A percentile compares a stretch with the other conserved stretches of the same genome.
These are phyloP conservation scores for Emmonsiellopsis sp. DNA, from an alignment of 2,329 filamentous ascomycete species.

Conservation along the genomic window DNA sequence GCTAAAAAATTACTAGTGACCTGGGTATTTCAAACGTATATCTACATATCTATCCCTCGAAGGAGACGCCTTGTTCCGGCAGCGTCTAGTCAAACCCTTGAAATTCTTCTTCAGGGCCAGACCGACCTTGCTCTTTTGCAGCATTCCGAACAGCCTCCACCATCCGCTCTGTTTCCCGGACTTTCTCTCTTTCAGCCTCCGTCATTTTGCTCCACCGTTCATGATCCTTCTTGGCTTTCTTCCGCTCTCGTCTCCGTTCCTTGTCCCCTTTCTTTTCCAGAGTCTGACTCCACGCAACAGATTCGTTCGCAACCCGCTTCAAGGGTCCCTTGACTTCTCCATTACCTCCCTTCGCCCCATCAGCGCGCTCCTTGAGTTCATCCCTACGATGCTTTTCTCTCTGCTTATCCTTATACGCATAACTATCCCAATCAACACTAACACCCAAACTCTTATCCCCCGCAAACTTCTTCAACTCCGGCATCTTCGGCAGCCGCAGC, in stretches of 20 bases:
- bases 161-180: conserved; percentile 55
- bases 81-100: conserved; percentile 45
- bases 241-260: conserved; percentile 54
- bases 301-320: conserved; percentile 52
- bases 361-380: conserved; percentile 43
- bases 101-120: conserved; percentile 42
- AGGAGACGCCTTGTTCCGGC: not conserved
- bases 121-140: conserved; percentile 13
- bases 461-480: conserved; percentile 67
- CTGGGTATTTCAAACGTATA: no score
- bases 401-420: conserved; percentile 62
- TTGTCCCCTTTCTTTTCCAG: conserved; percentile 57
- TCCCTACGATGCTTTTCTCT: conserved; percentile 57
- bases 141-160: conserved; percentile 50
- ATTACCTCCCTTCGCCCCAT: conserved; percentile 23
- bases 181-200: conserved; percentile 57
- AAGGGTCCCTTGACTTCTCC: conserved; percentile 31
- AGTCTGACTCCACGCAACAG: conserved; percentile 64
- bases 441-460: conserved; percentile 57
- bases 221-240: conserved; percentile 54
- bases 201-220: conserved; percentile 57
- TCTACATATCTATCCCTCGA: no score
- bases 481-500: conserved; percentile 84
- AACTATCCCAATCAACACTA: conserved; percentile 52
- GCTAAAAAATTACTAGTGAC: no score